Conservation (phyloP, 169 alveolate genomes). For the Eimeria tenella region DNA sequence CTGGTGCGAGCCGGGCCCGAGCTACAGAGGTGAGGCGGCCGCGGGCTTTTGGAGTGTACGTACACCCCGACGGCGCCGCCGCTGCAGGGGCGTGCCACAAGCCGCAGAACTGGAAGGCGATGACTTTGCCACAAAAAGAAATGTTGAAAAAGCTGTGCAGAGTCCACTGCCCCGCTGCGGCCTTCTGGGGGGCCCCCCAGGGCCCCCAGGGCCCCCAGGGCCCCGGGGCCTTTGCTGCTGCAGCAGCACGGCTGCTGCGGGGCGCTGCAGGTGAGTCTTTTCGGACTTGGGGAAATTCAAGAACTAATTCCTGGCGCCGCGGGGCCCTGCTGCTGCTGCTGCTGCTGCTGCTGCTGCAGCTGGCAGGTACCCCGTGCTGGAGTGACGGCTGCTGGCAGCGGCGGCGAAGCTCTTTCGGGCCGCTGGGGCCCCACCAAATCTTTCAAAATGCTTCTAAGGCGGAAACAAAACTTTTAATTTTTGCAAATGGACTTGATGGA, state of each 20-base stretch:
- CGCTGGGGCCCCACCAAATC: too few relatives aligned
- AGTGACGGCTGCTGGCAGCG: background rate
- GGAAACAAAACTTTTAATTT: too few relatives aligned
- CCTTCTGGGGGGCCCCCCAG: background rate
- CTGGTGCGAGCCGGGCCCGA: slow-evolving; percentile 71
- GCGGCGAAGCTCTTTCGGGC: too few relatives aligned
- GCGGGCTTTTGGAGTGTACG: too few relatives aligned
- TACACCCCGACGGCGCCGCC: background rate
- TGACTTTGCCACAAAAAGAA: slow-evolving; percentile 27
- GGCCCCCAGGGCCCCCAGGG: too few relatives aligned
- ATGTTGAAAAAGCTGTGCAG: slow-evolving; percentile 33
- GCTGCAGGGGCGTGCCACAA: slow-evolving; percentile 42
- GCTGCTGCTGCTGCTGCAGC: background rate
- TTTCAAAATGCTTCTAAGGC: too few relatives aligned
- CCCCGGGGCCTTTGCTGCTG: background rate
- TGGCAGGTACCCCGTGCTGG: slow-evolving; percentile 34
- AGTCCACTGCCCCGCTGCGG: slow-evolving; percentile 7
- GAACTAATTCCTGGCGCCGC: too few relatives aligned
- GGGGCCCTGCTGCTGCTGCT: too few relatives aligned
- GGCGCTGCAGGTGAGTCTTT: slow-evolving; percentile 50
- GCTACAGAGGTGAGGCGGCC: slow-evolving; percentile 18
- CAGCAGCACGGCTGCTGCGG: background rate
- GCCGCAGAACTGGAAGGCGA: slow-evolving; percentile 37
- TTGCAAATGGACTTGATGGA: too few relatives aligned
- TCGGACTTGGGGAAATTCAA: background rate